Base-by-base conservation (phyloP, 1,284 basidiomycete species). In the Puccinia triticina region DNA sequence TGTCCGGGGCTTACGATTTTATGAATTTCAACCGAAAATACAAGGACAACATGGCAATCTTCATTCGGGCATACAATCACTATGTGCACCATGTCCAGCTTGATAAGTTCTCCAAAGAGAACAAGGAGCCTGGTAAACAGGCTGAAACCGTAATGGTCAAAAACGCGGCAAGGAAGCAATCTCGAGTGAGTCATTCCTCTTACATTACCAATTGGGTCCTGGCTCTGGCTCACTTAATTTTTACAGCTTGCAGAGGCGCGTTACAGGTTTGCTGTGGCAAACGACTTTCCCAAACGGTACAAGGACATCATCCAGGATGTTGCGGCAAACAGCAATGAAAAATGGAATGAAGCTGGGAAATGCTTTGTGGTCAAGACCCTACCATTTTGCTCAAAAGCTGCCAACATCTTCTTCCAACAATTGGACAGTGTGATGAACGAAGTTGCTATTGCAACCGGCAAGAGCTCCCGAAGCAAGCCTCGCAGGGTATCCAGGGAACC, bases 11-110 rank as follows among this genome's bases (percentile, higher is more conserved):
- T 1, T 74, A 74, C 8, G 72, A 50, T 18, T 74, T 74, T 21
- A 34, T 74, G 32, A 74, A 74, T 37, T 53, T 74, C 46, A 74
- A 74, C 34, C n/a, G 18, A 14, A 32, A 74, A 8, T 74, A 74
- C 14, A 32, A 29, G 23, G 40, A 74, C 26, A 55, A 74, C 21
- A 48, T 55, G 10, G 23, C 48, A 1, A n/a, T 29, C 16, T 37
- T 53, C 10, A 74, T 74, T 26, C 3, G 23, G 14, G 26, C 72
- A 21, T 74, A 74, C 48, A 74, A 74, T 37, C 72, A 74, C 21
- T 55, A 46, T 55, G 46, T 74, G 7, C 72, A 74, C n/a, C 53
- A 53, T 26, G 34, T 50, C n/a, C n/a, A 43, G 40, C 43, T 40
- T 21, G 10, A 43, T 1, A 43, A 43, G 37, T n/a, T 11, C 46